Conservation (phyloP, 306 rosid species). For the Inga oerstediana region DNA sequence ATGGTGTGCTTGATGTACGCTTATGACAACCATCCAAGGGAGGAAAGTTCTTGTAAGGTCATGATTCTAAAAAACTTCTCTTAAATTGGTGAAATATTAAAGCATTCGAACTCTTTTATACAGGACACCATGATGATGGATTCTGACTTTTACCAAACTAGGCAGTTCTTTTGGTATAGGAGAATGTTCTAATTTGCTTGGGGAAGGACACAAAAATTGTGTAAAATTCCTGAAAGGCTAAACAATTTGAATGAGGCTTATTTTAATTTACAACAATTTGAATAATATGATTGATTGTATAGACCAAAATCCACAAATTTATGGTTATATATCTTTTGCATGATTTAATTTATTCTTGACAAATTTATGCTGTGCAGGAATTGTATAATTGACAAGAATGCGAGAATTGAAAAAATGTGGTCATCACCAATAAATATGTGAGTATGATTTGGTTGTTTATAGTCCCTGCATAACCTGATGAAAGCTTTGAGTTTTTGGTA, state of each 20-base stretch:
- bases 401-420: constrained; percentile 54
- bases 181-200: constrained; percentile 50
- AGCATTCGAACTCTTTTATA: neutral
- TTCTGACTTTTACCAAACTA: constrained; percentile 50
- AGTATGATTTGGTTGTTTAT: constrained; percentile 24
- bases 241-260: constrained; percentile 17
- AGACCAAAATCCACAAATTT: too few relatives aligned
- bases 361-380: constrained; percentile 37
- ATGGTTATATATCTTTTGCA: neutral
- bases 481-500: too few relatives aligned
- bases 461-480: too few relatives aligned
- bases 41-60: too few relatives aligned
- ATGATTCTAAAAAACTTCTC: too few relatives aligned
- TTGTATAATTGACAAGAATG: constrained; percentile 59
- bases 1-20: too few relatives aligned
- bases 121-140: constrained; percentile 60
- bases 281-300: too few relatives aligned
- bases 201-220: constrained; percentile 34
- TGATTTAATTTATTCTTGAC: constrained; percentile 2
- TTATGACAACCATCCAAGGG: too few relatives aligned
- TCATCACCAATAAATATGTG: constrained; percentile 55
- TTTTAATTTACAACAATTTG: neutral
- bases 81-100: too few relatives aligned
- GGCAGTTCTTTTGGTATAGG: constrained; percentile 41
- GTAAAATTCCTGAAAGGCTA: too few relatives aligned